Percentiles rank a stretch among this genome's conserved stretches.
phyloP scores from a whole-genome alignment of 2,329 filamentous ascomycete species.

The Cladobotryum protrusum region DNA sequence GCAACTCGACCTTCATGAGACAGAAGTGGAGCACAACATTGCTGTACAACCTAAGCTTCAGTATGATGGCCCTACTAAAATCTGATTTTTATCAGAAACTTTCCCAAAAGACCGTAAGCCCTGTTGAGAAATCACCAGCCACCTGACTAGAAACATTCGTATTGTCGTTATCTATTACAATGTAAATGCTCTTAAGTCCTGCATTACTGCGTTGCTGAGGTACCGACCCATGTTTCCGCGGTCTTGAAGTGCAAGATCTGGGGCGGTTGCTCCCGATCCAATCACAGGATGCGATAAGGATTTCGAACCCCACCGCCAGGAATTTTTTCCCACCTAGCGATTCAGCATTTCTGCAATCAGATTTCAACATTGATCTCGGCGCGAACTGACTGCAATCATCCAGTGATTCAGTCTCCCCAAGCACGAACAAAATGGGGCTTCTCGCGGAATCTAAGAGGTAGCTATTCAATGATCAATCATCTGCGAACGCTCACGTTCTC shows the following conservation, averaged over 20 bases:
- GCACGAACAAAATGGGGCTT: conserved; percentile 25
- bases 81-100: too few relatives aligned
- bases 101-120: too few relatives aligned
- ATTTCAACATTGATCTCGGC: neutral
- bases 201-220: neutral
- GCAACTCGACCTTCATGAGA: too few relatives aligned
- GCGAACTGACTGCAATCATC: too few relatives aligned
- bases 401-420: too few relatives aligned
- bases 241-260: neutral
- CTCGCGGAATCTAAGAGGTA: conserved; percentile 32
- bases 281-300: conserved; percentile 23
- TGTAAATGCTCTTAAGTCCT: neutral
- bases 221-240: too few relatives aligned
- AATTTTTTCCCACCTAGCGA: conserved; percentile 22
- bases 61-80: too few relatives aligned
- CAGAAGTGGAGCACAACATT: too few relatives aligned
- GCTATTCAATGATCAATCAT: neutral
- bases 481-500: conserved; percentile 11
- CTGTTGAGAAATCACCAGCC: too few relatives aligned
- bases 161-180: too few relatives aligned
- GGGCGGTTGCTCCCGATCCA: conserved; percentile 12
- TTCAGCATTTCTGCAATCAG: conserved; percentile 9
- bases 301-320: conserved; percentile 21
- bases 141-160: too few relatives aligned
- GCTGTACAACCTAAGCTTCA: too few relatives aligned